Conservation (phyloP, 371 early-diverging fungal species). For the Mortierella sp. region DNA sequence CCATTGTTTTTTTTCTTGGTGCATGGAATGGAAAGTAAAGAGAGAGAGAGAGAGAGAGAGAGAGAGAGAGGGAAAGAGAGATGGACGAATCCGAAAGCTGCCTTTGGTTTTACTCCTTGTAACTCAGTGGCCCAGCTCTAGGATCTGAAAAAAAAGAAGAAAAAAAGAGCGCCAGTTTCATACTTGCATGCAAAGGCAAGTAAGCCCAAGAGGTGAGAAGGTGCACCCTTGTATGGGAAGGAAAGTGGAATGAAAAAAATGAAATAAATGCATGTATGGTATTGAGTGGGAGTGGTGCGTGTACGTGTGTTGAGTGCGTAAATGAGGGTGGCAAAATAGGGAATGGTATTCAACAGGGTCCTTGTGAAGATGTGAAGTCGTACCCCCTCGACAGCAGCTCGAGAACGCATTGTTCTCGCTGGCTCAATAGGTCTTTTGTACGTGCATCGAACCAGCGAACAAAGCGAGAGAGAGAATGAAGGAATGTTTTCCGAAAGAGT, state of each 20-base stretch:
- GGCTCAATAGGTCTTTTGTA: background rate
- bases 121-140: background rate
- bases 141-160: background rate
- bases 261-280: background rate
- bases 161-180: background rate
- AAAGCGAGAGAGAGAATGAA: background rate
- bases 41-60: no score
- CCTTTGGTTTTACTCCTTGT: background rate
- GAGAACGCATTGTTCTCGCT: background rate
- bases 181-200: background rate
- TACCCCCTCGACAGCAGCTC: background rate
- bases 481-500: background rate
- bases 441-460: background rate
- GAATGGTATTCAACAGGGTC: background rate
- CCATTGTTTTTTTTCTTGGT: conserved; percentile 4
- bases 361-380: background rate
- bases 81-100: background rate
- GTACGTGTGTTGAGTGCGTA: background rate
- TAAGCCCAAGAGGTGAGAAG: background rate
- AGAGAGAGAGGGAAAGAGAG: no score
- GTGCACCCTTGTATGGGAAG: background rate
- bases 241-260: background rate
- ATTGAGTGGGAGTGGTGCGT: background rate
- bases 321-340: background rate
- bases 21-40: background rate